Evolutionary conservation across 352 stramenopile genomes (phyloP).

Genomic region (Aphanomyces invadans): DNA sequence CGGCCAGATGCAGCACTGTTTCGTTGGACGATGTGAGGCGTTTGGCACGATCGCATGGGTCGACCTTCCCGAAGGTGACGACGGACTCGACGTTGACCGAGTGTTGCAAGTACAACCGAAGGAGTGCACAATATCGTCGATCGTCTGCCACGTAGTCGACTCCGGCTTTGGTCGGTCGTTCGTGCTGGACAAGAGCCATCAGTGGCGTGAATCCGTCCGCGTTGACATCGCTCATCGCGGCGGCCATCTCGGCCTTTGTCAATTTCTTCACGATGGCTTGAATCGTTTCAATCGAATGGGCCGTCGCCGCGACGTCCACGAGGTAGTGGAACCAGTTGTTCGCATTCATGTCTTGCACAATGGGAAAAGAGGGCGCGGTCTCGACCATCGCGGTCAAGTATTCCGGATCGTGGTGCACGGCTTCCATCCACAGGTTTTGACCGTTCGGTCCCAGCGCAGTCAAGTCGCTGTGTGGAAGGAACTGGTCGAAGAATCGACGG

Average conservation of each 20-base stretch:
- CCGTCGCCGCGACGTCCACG: conserved; percentile 25
- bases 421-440: conserved; percentile 54
- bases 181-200: conserved; percentile 36
- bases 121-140: conserved; percentile 34
- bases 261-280: conserved; percentile 41
- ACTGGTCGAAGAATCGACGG: conserved; percentile 39
- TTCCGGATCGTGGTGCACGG: conserved; percentile 31
- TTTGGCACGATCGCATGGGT: not conserved
- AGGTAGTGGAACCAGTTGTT: conserved; percentile 67
- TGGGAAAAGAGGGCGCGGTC: conserved; percentile 28
- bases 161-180: conserved; percentile 35
- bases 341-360: conserved; percentile 19
- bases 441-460: conserved; percentile 35
- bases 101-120: conserved; percentile 46
- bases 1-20: conserved; percentile 46
- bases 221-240: conserved; percentile 48
- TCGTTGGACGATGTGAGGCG: conserved; percentile 3
- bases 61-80: not conserved
- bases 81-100: conserved; percentile 26
- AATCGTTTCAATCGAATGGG: conserved; percentile 26
- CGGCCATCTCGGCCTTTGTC: conserved; percentile 26
- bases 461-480: conserved; percentile 43
- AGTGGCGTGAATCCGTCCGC: conserved; percentile 41
- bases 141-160: conserved; percentile 38
- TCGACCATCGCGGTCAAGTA: conserved; percentile 44